Evolutionary conservation across 1,284 basidiomycete genomes (phyloP), one percentile per base, ranked within the genome.

Genomic region (Moniliella sp.): DNA sequence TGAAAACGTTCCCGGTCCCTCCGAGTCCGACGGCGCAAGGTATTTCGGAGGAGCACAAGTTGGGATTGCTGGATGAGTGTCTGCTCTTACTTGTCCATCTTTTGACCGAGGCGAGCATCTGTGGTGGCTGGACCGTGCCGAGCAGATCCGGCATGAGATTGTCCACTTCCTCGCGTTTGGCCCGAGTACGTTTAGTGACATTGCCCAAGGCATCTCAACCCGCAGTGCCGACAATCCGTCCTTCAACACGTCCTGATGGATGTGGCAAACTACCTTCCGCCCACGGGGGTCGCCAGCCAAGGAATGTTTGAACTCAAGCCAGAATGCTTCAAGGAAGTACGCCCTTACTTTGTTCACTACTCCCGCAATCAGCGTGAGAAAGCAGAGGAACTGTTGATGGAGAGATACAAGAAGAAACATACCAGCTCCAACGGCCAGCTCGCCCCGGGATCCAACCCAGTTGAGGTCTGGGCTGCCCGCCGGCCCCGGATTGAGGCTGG

Each of bases 331-430:
- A 75, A 75, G 41, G 78, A 93, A 44, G 76, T 97, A 42, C 79
- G 94, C 50, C 84, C 86, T 0, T 91, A 84, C 66, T 94, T 88
- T 67, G 81, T 77, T 57, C 84, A 94, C 55, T 97, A 91, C 62
- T 78, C 81, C 7, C 71, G 86, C 18, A 97, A 97, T 62, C 78
- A 84, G 56, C 72, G 84, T 26, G 82, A 93, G 50, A 80, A 86
- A 54, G 86, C 83, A 11, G 82, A 88, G 48, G 71, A 69, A 18
- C 70, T 79, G 4, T 65, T 94, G 27, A 67, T 73, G 31, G 70
- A 69, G 33, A 68, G 79, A 29, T 54, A 76, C 31, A 74, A 72
- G 66, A 75, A 74, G 65, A 72, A 70, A 8, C 5, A 25, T 8
- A 15, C 31, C 1, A 29, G 34, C 35, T n/a, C n/a, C n/a, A n/a